A percentile compares a stretch with the other conserved stretches of the same genome.
Conservation (phyloP, 2,329 filamentous ascomycete species). For the Fusarium praegraminearum region DNA sequence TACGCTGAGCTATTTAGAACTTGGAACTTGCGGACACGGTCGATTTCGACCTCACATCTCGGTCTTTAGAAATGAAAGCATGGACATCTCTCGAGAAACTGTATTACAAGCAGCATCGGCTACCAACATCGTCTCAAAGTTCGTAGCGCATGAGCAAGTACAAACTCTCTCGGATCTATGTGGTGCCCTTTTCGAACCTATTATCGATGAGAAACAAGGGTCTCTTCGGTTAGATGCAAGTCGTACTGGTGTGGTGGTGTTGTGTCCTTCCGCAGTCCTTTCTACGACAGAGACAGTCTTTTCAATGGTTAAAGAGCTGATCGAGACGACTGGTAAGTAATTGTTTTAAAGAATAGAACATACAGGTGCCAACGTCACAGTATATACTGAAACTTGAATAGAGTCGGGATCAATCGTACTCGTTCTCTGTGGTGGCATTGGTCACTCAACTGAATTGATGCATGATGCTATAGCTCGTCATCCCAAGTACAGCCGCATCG, state of each 20-base stretch:
- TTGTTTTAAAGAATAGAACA: no score
- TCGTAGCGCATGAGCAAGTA: conserved; percentile 35
- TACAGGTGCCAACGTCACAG: neutral
- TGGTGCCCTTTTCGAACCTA: conserved; percentile 2
- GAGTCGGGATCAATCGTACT: conserved; percentile 5
- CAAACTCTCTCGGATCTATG: conserved; percentile 12
- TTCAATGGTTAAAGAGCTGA: conserved; percentile 5
- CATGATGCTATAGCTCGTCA: conserved; percentile 37
- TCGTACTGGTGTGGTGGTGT: conserved; percentile 21
- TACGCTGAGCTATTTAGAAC: neutral
- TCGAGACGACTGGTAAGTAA: conserved; percentile 4
- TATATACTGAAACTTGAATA: neutral
- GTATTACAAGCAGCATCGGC: conserved; percentile 6
- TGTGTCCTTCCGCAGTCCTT: conserved; percentile 39
- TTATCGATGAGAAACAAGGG: neutral
- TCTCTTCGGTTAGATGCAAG: no score
- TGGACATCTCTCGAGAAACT: neutral
- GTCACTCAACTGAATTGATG: conserved; percentile 39
- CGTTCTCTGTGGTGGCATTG: conserved; percentile 40
- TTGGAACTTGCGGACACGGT: neutral
- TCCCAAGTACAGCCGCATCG: conserved; percentile 24
- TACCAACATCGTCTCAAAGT: conserved; percentile 29
- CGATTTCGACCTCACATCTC: neutral
- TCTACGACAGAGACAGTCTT: conserved; percentile 32
- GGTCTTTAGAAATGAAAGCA: neutral